These are phyloP conservation scores for Paraphoma sp. DNA, from an alignment of 2,329 filamentous ascomycete species.

Conservation along the genomic window DNA sequence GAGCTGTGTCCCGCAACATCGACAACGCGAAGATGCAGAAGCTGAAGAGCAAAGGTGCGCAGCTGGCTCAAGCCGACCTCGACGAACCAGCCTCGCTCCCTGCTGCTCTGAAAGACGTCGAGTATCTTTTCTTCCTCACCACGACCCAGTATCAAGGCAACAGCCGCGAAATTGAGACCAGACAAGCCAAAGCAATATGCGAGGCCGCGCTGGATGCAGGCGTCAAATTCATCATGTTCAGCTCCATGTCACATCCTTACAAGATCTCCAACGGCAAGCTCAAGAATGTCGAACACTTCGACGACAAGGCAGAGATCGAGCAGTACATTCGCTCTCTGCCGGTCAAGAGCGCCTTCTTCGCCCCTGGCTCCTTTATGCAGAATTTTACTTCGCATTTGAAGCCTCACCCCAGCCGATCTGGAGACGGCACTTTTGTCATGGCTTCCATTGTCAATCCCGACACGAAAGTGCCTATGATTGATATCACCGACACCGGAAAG, in stretches of 20 bases:
- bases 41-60: constrained; percentile 55
- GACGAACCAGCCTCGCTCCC: constrained; percentile 40
- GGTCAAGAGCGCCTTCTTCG: constrained; percentile 60
- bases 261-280: constrained; percentile 44
- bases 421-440: constrained; percentile 38
- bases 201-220: constrained; percentile 43
- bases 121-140: constrained; percentile 39
- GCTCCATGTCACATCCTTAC: constrained; percentile 33
- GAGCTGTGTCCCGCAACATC: constrained; percentile 62
- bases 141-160: constrained; percentile 29
- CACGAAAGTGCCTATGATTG: constrained; percentile 52
- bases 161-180: constrained; percentile 33
- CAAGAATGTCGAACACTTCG: constrained; percentile 57
- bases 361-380: constrained; percentile 63
- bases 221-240: constrained; percentile 50
- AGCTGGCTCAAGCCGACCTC: constrained; percentile 62
- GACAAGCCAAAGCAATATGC: constrained; percentile 33
- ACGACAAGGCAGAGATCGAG: constrained; percentile 64
- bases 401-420: constrained; percentile 15
- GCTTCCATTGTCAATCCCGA: constrained; percentile 12
- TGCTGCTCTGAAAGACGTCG: constrained; percentile 26
- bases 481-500: constrained; percentile 56
- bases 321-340: constrained; percentile 59
- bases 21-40: constrained; percentile 53
- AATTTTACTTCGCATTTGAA: constrained; percentile 47